Percentiles rank a stretch among this genome's conserved stretches.
Evolutionary conservation across 2,329 filamentous ascomycete genomes (phyloP).

Genomic region (Aureobasidium sp.): DNA sequence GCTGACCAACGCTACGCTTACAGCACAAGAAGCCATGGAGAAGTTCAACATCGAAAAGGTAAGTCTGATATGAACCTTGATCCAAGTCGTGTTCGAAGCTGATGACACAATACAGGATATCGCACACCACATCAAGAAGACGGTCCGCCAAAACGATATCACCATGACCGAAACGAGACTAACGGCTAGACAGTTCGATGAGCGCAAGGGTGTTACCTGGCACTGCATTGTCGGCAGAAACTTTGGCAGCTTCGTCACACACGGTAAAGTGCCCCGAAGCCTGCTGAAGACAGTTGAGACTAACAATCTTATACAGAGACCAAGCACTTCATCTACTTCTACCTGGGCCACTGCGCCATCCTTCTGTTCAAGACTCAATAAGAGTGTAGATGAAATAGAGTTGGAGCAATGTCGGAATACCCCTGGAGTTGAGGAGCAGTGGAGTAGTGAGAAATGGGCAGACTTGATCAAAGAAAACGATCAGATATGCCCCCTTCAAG

Average conservation of each 20-base stretch:
- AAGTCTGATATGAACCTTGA: slow-evolving; percentile 14
- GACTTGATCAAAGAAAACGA: neutral
- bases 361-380: slow-evolving; percentile 99
- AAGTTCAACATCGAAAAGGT: slow-evolving; percentile 69
- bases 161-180: neutral
- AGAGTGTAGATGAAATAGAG: slow-evolving; percentile 11
- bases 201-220: slow-evolving; percentile 95
- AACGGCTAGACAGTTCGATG: slow-evolving; percentile 67
- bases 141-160: slow-evolving; percentile 46
- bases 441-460: neutral
- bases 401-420: neutral
- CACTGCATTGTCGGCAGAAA: slow-evolving; percentile 98
- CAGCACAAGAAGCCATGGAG: slow-evolving; percentile 64
- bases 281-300: slow-evolving; percentile 16
- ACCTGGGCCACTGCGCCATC: slow-evolving; percentile 96
- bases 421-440: neutral
- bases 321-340: slow-evolving; percentile 99
- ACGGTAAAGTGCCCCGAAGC: slow-evolving; percentile 54
- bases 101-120: slow-evolving; percentile 61
- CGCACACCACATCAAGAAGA: slow-evolving; percentile 90
- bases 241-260: slow-evolving; percentile 98
- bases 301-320: slow-evolving; percentile 58
- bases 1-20: neutral
- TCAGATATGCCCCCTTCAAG: neutral
- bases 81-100: neutral